Conservation (phyloP, 2,329 filamentous ascomycete species). For the Pseudocercospora fuligena region DNA sequence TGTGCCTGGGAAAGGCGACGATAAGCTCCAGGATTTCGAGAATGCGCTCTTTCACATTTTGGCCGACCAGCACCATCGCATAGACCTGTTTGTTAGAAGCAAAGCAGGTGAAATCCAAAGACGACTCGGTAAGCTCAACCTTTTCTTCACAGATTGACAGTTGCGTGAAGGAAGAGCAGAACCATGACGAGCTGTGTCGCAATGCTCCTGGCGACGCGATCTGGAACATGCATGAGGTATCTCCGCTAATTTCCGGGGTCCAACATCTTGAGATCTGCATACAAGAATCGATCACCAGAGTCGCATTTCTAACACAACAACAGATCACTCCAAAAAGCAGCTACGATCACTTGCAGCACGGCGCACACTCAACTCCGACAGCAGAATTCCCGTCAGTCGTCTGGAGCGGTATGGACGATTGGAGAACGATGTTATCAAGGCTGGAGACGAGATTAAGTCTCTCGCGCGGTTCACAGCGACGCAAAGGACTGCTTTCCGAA, state of each 20-base stretch:
- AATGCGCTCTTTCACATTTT: constrained; percentile 72
- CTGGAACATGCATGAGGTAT: constrained; percentile 9
- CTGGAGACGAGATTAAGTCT: constrained; percentile 72
- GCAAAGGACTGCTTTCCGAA: constrained; percentile 77
- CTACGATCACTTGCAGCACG: constrained; percentile 34
- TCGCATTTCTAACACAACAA: constrained; percentile 12
- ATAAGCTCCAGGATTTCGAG: constrained; percentile 66
- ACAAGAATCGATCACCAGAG: neutral
- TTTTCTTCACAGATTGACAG: constrained; percentile 7
- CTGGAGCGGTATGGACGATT: constrained; percentile 57
- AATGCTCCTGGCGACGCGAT: neutral
- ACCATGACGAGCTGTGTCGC: constrained; percentile 8
- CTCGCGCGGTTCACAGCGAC: constrained; percentile 74
- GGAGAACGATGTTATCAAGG: constrained; percentile 58
- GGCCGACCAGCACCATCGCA: constrained; percentile 74
- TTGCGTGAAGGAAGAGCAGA: constrained; percentile 4
- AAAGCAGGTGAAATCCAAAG: constrained; percentile 79
- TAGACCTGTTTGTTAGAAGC: constrained; percentile 77
- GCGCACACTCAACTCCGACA: constrained; percentile 28
- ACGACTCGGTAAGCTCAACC: constrained; percentile 62
- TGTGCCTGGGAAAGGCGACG: constrained; percentile 69
- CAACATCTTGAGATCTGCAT: neutral
- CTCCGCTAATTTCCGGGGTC: constrained; percentile 14
- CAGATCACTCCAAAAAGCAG: constrained; percentile 38
- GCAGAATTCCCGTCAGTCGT: constrained; percentile 49